phyloP scores from a whole-genome alignment of 192 early-diverging fungal genomes.

The Rhizophagus prolifer region DNA sequence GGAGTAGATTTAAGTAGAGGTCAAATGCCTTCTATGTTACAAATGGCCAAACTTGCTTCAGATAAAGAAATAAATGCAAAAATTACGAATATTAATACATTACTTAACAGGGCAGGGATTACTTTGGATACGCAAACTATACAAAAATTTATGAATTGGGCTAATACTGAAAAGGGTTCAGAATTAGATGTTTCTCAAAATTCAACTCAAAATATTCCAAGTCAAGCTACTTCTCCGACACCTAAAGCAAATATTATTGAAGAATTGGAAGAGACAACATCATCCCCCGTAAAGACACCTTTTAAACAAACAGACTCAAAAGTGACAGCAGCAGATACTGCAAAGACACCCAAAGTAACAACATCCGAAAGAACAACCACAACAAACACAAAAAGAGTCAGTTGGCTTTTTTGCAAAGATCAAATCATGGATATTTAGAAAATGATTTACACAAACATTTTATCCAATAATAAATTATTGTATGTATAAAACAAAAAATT shows the following conservation, averaged over 20 bases:
- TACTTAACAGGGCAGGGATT: conserved; percentile 3
- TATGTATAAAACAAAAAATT: background rate
- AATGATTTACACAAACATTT: background rate
- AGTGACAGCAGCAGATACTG: background rate
- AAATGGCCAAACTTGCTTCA: conserved; percentile 9
- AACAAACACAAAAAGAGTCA: background rate
- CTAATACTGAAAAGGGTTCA: background rate
- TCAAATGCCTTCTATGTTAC: conserved; percentile 14
- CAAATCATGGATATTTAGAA: background rate
- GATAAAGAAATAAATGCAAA: background rate
- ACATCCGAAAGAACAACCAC: background rate
- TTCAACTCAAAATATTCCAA: background rate
- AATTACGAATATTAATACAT: background rate
- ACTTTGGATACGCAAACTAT: background rate
- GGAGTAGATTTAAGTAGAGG: conserved; percentile 1
- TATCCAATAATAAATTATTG: no score
- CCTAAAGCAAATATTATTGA: background rate
- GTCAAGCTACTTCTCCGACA: background rate
- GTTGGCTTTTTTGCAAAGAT: background rate
- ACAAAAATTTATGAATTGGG: conserved; percentile 14
- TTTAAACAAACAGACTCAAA: background rate
- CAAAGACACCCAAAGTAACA: background rate
- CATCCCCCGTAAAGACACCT: background rate
- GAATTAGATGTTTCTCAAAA: background rate
- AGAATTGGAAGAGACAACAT: background rate